Base-by-base conservation (phyloP, 139 green algal genomes). In the Eudorina sp. region DNA sequence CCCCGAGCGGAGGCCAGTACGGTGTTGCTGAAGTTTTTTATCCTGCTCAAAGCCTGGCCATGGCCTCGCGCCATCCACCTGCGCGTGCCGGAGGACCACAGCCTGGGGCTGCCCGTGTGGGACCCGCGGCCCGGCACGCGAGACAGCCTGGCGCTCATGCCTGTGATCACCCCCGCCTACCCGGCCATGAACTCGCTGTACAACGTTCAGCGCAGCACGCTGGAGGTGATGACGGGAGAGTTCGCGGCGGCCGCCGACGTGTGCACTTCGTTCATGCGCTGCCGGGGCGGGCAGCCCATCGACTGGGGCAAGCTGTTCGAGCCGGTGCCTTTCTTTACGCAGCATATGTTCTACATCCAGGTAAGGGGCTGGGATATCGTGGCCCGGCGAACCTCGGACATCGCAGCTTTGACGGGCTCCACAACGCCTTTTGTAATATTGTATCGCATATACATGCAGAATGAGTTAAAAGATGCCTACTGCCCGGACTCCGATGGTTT, bases 91-190 rank as follows among this genome's bases (percentile, higher is more conserved):
- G 88, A 91, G 79, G 73, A 90, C 11, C 36, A 88, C 72, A 55
- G 51, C 58, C 72, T 92, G 70, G 85, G 82, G 1, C 68, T 94
- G 72, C 75, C 72, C 25, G 92, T 98, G 58, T 99, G 97, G 97
- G 95, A 99, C 92, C 95, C 96, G n/a, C 89, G 89, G 34, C 97
- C 98, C 87, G 69, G 74, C 19, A 92, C 90, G 38, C 88, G 96
- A 4, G 97, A 99, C 88, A 78, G 88, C 62, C 77, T 77, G 18
- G 94, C 98, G 87, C 92, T 99, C 29, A 98, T 99, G 96, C 97
- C 97, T 64, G 98, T 99, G 92, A 99, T 99, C 92, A 99, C 97
- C 9, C 97, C 97, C 31, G 93, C 95, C n/a, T 99, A 99, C 93
- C 97, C 97, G 2, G 95, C 93, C 79, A 97, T 98, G 94, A 99